Evolutionary conservation across 805 yeast species (phyloP).

Genomic region (Teunomyces tritomae): DNA sequence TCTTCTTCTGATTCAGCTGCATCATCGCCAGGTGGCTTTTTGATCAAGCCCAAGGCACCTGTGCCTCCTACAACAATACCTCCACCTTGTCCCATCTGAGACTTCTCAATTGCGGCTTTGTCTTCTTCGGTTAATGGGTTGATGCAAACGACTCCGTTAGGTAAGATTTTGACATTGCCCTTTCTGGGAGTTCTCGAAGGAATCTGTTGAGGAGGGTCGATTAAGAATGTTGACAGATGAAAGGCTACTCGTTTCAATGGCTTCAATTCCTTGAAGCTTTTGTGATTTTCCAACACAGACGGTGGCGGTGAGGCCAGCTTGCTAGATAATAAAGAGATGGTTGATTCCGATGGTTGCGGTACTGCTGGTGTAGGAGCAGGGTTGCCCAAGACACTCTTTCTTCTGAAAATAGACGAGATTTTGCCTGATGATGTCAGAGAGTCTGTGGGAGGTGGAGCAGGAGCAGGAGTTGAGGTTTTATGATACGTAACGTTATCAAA

Average conservation of each 20-base stretch:
- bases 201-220: slow-evolving; percentile 85
- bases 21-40: slow-evolving; percentile 8
- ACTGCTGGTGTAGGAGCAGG: slow-evolving; percentile 4
- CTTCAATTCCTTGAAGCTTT: slow-evolving; percentile 29
- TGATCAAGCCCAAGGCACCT: slow-evolving; percentile 54
- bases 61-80: slow-evolving; percentile 81
- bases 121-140: slow-evolving; percentile 57
- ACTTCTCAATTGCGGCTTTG: slow-evolving; percentile 39
- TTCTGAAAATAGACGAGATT: not conserved
- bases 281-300: slow-evolving; percentile 7
- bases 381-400: not conserved
- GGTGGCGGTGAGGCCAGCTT: slow-evolving; percentile 2
- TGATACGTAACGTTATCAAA: slow-evolving; percentile 11
- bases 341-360: slow-evolving; percentile 3
- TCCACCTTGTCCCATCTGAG: slow-evolving; percentile 46
- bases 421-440: slow-evolving; percentile 3
- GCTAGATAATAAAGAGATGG: not conserved
- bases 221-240: slow-evolving; percentile 40
- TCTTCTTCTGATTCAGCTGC: slow-evolving; percentile 12
- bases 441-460: not conserved
- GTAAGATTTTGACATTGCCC: slow-evolving; percentile 65
- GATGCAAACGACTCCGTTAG: slow-evolving; percentile 53
- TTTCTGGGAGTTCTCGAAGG: slow-evolving; percentile 80
- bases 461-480: slow-evolving; percentile 2
- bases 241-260: slow-evolving; percentile 44